Evolutionary conservation across 371 early-diverging fungal species (phyloP), one percentile per base, ranked within the genome.

Genomic region (Saksenaea oblongispora): DNA sequence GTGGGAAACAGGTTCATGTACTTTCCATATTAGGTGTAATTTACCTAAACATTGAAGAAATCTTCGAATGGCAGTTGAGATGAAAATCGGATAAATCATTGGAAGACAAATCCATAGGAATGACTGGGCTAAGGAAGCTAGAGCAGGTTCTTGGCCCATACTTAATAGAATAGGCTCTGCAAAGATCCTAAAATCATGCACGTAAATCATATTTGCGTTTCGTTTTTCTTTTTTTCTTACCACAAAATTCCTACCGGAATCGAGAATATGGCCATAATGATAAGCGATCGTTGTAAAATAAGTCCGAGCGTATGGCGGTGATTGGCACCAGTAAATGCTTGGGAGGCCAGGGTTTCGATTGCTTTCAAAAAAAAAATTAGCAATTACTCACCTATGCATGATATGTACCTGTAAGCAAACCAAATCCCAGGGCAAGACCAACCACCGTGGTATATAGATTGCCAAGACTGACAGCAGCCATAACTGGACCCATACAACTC

Each of bases 261-360:
- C 15, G 71, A 65, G 28, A 75, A 61, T 5, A 72, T 10, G 13
- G 66, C 68, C 63, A 75, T 65, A 34, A 80, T 74, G 1, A 68
- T 11, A 10, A 80, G 28, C 5, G 70, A 70, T 39, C 80, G 34
- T 58, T 80, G 80, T 3, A 80, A 54, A 22, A 80, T 80, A 3
- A 74, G 61, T 1, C 80, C 80, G 11, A 75, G 60, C 0, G 74
- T 75, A 3, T 61, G 63, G 14, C 69, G 67, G 26, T 80, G 57
- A 13, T 54, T 68, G 14, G 78, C 75, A 0, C 75, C 76, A 5
- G 80, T 80, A 53, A 65, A 77, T 1, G 80, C 80, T 58, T 80
- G 80, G 15, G 80, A 65, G 14, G 75, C 77, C 31, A 80, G 56
- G 1, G 80, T 80, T 58, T 80, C 80, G 22, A 77, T 72, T 17